These are phyloP conservation scores for Hericium coralloides DNA, from an alignment of 768 basidiomycete genomes.

Conservation along the genomic window DNA sequence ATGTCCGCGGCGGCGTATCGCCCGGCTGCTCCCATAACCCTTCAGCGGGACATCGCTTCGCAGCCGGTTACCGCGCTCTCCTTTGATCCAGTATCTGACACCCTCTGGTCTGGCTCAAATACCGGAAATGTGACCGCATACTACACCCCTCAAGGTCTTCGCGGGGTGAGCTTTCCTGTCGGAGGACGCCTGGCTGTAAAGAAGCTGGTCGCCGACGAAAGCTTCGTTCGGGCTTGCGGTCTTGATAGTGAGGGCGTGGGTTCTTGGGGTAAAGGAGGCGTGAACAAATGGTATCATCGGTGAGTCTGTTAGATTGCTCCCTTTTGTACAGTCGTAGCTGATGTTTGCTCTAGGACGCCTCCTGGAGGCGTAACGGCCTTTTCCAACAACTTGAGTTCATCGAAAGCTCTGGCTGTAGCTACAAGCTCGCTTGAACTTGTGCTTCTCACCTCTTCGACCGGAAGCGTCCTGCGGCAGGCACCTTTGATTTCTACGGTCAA, in stretches of 20 bases:
- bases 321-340: slow-evolving; percentile 27
- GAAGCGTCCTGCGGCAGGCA: slow-evolving; percentile 49
- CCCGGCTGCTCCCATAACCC: slow-evolving; percentile 15
- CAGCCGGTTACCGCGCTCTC: slow-evolving; percentile 67
- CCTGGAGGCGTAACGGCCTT: slow-evolving; percentile 28
- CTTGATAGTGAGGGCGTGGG: slow-evolving; percentile 58
- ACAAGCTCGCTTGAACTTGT: slow-evolving; percentile 52
- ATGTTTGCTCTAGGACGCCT: slow-evolving; percentile 24
- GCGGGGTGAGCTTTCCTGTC: slow-evolving; percentile 67
- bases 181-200: slow-evolving; percentile 62
- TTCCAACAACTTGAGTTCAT: slow-evolving; percentile 41
- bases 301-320: slow-evolving; percentile 28
- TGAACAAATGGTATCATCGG: slow-evolving; percentile 78
- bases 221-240: slow-evolving; percentile 61
- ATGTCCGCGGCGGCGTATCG: slow-evolving; percentile 17
- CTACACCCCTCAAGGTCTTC: slow-evolving; percentile 51
- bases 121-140: slow-evolving; percentile 63
- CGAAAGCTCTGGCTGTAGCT: slow-evolving; percentile 51
- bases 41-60: slow-evolving; percentile 15
- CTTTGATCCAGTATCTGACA: slow-evolving; percentile 88
- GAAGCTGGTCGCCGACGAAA: slow-evolving; percentile 71
- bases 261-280: slow-evolving; percentile 76
- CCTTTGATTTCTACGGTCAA: slow-evolving; percentile 48
- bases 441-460: slow-evolving; percentile 68
- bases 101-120: slow-evolving; percentile 77